phyloP scores from a whole-genome alignment of 1,284 basidiomycete genomes.

The Boletus subluridellus region DNA sequence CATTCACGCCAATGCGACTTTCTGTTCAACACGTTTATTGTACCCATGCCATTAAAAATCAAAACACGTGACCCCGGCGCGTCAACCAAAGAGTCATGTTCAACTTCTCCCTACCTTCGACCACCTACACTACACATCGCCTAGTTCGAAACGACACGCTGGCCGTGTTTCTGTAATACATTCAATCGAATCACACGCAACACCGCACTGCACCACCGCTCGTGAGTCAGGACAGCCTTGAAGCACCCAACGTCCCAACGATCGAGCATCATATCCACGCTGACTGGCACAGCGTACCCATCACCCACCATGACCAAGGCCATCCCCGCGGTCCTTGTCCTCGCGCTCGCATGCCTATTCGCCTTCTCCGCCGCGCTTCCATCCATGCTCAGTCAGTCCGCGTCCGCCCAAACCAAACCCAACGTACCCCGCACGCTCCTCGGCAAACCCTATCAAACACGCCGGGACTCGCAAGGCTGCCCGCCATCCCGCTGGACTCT shows the following conservation, averaged over 20 bases:
- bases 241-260: not conserved
- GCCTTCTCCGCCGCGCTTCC: constrained; percentile 9
- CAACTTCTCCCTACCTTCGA: not conserved
- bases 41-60: constrained; percentile 5
- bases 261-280: not conserved
- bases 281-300: not conserved
- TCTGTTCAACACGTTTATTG: too few species aligned
- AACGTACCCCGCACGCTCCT: constrained; percentile 20
- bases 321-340: not conserved
- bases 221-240: not conserved
- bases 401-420: not conserved
- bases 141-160: constrained; percentile 54
- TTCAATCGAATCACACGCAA: not conserved
- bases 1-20: not conserved
- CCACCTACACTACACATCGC: not conserved
- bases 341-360: constrained; percentile 13
- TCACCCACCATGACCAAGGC: constrained; percentile 6
- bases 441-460: constrained; percentile 16
- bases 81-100: not conserved
- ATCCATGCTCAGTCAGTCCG: not conserved
- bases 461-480: not conserved
- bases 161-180: constrained; percentile 19
- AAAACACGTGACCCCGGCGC: constrained; percentile 20
- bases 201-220: not conserved
- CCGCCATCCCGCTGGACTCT: not conserved